These are phyloP conservation scores for Penicillium crustosum DNA, from an alignment of 2,329 filamentous ascomycete genomes.

Conservation along the genomic window DNA sequence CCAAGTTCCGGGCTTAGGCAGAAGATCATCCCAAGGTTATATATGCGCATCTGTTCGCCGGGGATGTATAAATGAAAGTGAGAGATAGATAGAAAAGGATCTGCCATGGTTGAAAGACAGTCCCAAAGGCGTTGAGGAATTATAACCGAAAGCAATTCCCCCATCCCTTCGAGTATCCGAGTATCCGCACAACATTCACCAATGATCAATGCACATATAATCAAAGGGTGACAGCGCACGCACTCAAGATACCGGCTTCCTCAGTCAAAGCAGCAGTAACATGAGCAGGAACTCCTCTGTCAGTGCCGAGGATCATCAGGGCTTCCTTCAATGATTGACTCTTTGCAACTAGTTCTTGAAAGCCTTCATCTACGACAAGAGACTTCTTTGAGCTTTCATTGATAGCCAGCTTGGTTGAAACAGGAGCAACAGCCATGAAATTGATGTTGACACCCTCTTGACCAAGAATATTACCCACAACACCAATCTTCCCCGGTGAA, in stretches of 20 bases:
- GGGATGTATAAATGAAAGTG: neutral
- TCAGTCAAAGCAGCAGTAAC: slow-evolving; percentile 52
- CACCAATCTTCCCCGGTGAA: slow-evolving; percentile 77
- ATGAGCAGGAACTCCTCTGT: slow-evolving; percentile 61
- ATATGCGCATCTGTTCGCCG: no score
- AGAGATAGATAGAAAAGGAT: neutral
- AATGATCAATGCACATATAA: neutral
- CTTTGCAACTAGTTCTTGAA: neutral
- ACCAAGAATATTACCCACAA: slow-evolving; percentile 70
- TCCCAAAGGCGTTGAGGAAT: slow-evolving; percentile 6
- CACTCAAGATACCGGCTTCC: slow-evolving; percentile 55
- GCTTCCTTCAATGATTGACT: slow-evolving; percentile 58
- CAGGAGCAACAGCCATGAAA: slow-evolving; percentile 71
- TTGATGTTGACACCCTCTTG: slow-evolving; percentile 72
- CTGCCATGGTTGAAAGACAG: neutral
- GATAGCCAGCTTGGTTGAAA: slow-evolving; percentile 22
- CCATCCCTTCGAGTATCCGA: neutral
- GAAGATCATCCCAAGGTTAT: neutral
- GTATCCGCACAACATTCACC: neutral
- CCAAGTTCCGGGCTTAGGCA: neutral
- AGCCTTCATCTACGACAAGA: slow-evolving; percentile 1
- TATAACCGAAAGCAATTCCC: neutral
- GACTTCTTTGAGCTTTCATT: neutral
- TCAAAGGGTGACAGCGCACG: slow-evolving; percentile 50
- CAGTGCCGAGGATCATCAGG: slow-evolving; percentile 77